Evolutionary conservation across 2,329 filamentous ascomycete species (phyloP), one percentile per base, ranked within the genome.

Genomic region (Xylariaceae sp.): DNA sequence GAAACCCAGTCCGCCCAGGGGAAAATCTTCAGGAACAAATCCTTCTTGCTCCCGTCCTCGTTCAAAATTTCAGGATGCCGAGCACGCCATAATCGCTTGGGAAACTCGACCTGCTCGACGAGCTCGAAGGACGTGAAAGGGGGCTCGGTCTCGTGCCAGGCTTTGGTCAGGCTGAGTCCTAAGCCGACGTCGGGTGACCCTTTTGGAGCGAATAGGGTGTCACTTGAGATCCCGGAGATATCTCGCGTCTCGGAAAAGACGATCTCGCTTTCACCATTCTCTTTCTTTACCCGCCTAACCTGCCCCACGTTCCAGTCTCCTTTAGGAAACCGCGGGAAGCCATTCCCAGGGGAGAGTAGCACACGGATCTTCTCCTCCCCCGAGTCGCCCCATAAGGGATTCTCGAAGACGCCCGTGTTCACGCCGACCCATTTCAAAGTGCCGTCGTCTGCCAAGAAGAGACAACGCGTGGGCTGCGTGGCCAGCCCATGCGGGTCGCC

Each of bases 401-500:
- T n/a, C n/a, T n/a, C n/a, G 22, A 47, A 47, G 14, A 47, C 40
- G 3, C 45, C 45, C 2, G 40, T 16, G 8, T 47, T 47, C 14
- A 47, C 36, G 3, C n/a, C 45, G 8, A 47, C 36, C 45, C 40
- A 44, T 40, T 47, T 47, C 2, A 44, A 36, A 14, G 36, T 43
- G 2, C 22, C 35, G 14, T 47, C 36, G 2, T 32, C 29, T 3
- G 36, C 29, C 3, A 44, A 12, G 33, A 44, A 47, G n/a, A 47
- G 36, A 6, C 45, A 47, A 40, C 37, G 8, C 33, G 55, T 16
- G 37, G 46, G 16, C 52, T 55, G n/a, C n/a, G n/a, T n/a, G n/a
- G n/a, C n/a, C n/a, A n/a, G n/a, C n/a, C n/a, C n/a, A n/a, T n/a
- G n/a, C n/a, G n/a, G n/a, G n/a, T n/a, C n/a, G n/a, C n/a, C n/a